Conservation (phyloP, 2,329 filamentous ascomycete species). For the Sclerotinia glacialis region DNA sequence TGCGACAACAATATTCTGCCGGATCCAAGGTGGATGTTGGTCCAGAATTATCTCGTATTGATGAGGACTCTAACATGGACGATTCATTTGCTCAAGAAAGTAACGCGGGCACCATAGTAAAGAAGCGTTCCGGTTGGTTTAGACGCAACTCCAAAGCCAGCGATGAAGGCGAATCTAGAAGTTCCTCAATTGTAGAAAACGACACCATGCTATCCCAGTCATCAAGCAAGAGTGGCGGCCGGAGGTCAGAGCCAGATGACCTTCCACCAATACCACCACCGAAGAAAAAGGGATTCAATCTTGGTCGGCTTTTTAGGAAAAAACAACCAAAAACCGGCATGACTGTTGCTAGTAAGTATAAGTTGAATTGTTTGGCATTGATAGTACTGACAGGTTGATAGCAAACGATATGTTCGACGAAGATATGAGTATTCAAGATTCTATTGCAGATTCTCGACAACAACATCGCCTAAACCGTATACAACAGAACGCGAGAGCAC, state of each 20-base stretch:
- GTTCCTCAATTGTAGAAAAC: conserved; percentile 21
- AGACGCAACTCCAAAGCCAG: conserved; percentile 36
- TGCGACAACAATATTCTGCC: conserved; percentile 32
- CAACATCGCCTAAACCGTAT: conserved; percentile 24
- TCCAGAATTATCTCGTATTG: conserved; percentile 29
- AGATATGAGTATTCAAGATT: conserved; percentile 31
- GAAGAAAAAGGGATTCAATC: conserved; percentile 37
- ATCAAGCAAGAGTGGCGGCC: conserved; percentile 25
- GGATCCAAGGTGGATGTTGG: conserved; percentile 18
- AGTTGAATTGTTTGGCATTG: not conserved
- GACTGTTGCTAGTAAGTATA: conserved; percentile 35
- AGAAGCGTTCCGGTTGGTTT: conserved; percentile 39
- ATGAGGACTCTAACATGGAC: conserved; percentile 27
- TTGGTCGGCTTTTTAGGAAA: conserved; percentile 38
- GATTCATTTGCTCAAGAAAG: conserved; percentile 29
- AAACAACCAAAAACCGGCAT: conserved; percentile 33
- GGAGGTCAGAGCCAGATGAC: conserved; percentile 18
- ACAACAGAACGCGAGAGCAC: conserved; percentile 26
- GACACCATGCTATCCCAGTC: conserved; percentile 25
- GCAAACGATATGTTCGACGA: conserved; percentile 36
- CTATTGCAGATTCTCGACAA: conserved; percentile 28
- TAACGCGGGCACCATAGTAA: conserved; percentile 32
- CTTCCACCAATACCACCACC: conserved; percentile 16
- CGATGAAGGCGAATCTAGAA: conserved; percentile 28
- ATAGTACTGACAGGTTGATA: conserved; percentile 18